Base-by-base conservation (phyloP, 768 basidiomycete genomes). In the Lactarius akahatsu region DNA sequence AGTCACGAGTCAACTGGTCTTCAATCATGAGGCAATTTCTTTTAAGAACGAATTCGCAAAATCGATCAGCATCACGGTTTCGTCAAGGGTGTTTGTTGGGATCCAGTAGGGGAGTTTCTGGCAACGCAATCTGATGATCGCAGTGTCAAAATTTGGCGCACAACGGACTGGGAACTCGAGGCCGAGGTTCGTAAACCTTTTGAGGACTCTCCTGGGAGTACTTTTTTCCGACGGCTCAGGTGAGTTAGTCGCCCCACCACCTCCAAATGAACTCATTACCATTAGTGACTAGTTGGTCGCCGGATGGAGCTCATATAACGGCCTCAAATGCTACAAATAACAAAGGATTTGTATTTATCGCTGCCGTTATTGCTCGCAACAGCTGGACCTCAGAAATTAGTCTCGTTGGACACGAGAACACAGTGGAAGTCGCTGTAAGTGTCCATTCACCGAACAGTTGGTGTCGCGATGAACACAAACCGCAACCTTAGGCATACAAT, bases 31-130 rank as follows among this genome's bases (percentile, higher is more conserved):
- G n/a, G 32, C 43, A 47, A 26, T 38, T 57, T 16, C 4, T 26
- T 18, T 55, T 0, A 73, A 97, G 96, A 96, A 71, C 88, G 91
- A 15, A 75, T 98, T 63, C 82, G 85, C 45, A 92, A 89, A 75
- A 83, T 99, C 7, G 91, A 92, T 65, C 86, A 86, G 65, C 97
- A 98, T 73, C 88, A 93, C 72, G 96, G 95, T 2, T 98, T 98
- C 76, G 96, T 99, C 72, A 98, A 99, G 77, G 97, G 97, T 65
- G 93, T 99, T 59, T 96, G 94, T 74, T 99, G 96, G 88, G 97
- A 99, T 78, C 97, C 97, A 4, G 96, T 96, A 3, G 97, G 97
- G 56, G 92, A 98, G 77, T 98, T 89, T 74, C 86, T 99, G 68
- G 96, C 97, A n/a, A 98, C 96, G 50, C 87, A 96, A 78, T 96